phyloP scores from a whole-genome alignment of 805 yeast species.

The Saccharomyces cerevisiae region DNA sequence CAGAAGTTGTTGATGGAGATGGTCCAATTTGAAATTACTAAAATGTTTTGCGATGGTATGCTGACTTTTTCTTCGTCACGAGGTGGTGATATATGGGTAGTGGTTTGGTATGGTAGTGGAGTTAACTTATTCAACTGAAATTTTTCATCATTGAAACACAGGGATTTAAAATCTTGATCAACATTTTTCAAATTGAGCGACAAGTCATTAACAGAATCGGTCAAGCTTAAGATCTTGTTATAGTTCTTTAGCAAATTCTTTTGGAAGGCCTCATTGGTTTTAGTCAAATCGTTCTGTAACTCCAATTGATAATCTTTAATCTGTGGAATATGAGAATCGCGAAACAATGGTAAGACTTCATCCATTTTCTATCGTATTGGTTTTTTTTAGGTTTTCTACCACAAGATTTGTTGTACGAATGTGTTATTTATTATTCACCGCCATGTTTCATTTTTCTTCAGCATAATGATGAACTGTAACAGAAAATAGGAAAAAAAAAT shows the following conservation, averaged over 20 bases:
- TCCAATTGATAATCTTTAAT: constrained; percentile 12
- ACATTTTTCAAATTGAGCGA: constrained; percentile 10
- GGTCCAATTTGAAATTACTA: constrained; percentile 21
- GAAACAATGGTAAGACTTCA: neutral
- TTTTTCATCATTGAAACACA: constrained; percentile 26
- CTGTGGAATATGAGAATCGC: constrained; percentile 1
- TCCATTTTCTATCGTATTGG: neutral
- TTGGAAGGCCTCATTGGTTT: constrained; percentile 14
- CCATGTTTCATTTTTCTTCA: neutral
- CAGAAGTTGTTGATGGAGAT: constrained; percentile 17
- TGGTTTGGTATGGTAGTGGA: constrained; percentile 2
- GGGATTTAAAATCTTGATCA: constrained; percentile 20
- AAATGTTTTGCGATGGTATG: constrained; percentile 3
- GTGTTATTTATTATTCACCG: neutral
- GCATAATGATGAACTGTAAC: neutral
- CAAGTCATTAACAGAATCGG: constrained; percentile 15
- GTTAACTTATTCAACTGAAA: constrained; percentile 19
- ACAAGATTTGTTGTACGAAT: neutral
- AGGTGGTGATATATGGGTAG: neutral
- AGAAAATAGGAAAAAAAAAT: neutral
- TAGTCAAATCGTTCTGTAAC: constrained; percentile 9
- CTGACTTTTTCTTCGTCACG: neutral
- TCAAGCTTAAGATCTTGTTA: constrained; percentile 20
- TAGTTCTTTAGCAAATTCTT: constrained; percentile 18
- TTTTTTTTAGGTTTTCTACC: neutral